phyloP scores from a whole-genome alignment of 139 green algal species.

The Nannochloris sp. region DNA sequence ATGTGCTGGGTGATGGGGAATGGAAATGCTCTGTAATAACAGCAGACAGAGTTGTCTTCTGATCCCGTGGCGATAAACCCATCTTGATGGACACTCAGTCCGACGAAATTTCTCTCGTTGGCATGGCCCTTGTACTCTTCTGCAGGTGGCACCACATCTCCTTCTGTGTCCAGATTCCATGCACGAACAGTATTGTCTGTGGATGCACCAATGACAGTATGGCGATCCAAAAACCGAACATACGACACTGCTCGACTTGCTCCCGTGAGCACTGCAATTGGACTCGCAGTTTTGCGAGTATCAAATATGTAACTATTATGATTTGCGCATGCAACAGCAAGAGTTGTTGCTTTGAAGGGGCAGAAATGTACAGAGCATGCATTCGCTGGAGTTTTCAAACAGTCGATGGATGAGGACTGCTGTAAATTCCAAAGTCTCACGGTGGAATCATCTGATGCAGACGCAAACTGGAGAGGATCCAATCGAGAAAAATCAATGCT shows the following conservation, averaged over 20 bases:
- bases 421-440: conserved; percentile 59
- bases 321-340: conserved; percentile 64
- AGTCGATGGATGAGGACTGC: conserved; percentile 29
- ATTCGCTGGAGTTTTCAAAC: conserved; percentile 52
- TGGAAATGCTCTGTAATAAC: conserved; percentile 28
- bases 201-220: conserved; percentile 51
- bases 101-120: conserved; percentile 80
- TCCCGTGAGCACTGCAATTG: conserved; percentile 35
- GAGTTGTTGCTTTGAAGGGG: conserved; percentile 35
- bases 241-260: conserved; percentile 64
- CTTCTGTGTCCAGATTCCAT: conserved; percentile 29
- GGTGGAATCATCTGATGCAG: conserved; percentile 49
- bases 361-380: conserved; percentile 64
- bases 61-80: conserved; percentile 55
- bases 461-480: conserved; percentile 56
- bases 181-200: conserved; percentile 46
- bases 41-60: conserved; percentile 53
- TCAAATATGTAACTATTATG: conserved; percentile 66
- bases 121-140: conserved; percentile 42
- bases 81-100: conserved; percentile 44
- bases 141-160: conserved; percentile 9
- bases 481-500: conserved; percentile 47
- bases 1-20: conserved; percentile 14
- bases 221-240: conserved; percentile 49
- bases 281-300: conserved; percentile 19